Conservation (phyloP, 177 flowering plant species). For the Vitis hybrid region DNA sequence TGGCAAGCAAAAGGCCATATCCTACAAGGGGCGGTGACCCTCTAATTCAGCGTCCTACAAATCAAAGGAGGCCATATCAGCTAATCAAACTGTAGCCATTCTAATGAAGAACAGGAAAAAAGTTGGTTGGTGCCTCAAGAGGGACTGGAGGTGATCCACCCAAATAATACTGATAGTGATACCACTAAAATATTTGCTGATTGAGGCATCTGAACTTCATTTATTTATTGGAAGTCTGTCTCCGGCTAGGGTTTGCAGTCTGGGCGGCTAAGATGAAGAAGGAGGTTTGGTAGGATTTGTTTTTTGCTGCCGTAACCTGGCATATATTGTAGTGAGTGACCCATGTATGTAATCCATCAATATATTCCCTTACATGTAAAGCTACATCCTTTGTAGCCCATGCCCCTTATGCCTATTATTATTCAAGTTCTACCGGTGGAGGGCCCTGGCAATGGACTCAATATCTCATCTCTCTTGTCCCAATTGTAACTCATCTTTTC, state of each 20-base stretch:
- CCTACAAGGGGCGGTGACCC: not conserved
- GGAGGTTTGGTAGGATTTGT: not conserved
- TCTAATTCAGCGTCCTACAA: not conserved
- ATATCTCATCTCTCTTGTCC: too few species aligned
- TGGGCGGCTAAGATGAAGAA: not conserved
- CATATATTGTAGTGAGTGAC: constrained; percentile 12
- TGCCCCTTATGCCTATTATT: not conserved
- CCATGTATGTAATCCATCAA: not conserved
- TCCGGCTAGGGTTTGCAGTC: not conserved
- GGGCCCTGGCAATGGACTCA: too few species aligned
- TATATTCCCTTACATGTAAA: not conserved
- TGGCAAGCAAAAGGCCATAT: not conserved
- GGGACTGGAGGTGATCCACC: not conserved
- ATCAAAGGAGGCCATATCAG: too few species aligned
- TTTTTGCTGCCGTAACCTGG: constrained; percentile 5
- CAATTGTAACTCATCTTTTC: too few species aligned
- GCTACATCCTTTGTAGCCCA: constrained; percentile 1
- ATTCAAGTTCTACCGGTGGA: too few species aligned
- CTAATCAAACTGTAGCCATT: too few species aligned
- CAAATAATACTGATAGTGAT: not conserved
- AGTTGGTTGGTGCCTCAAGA: not conserved
- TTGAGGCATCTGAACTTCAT: not conserved
- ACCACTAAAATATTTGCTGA: not conserved
- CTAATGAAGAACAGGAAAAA: too few species aligned
- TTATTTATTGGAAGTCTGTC: not conserved